Conservation (phyloP, 768 basidiomycete species). For the Dendrothele bispora region DNA sequence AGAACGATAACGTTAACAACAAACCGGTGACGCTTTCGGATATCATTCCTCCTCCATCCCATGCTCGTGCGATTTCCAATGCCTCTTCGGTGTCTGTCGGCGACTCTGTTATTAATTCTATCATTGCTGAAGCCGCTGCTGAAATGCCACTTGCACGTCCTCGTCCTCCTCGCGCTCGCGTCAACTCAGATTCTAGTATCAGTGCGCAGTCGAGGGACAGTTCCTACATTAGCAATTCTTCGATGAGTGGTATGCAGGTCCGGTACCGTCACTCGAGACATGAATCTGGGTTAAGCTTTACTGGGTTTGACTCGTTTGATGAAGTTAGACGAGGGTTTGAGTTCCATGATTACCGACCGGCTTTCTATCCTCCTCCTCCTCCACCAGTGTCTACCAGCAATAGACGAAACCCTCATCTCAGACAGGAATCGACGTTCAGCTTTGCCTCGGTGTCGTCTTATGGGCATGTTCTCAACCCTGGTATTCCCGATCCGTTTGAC, state of each 20-base stretch:
- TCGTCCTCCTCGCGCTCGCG: too few species aligned
- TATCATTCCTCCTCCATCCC: conserved; percentile 67
- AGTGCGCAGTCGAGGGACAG: conserved; percentile 27
- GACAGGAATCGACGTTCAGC: conserved; percentile 64
- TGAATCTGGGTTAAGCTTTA: conserved; percentile 63
- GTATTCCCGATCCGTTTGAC: conserved; percentile 72
- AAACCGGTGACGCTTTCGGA: conserved; percentile 64
- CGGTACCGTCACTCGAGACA: conserved; percentile 35
- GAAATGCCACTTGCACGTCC: conserved; percentile 28
- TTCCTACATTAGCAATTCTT: conserved; percentile 15
- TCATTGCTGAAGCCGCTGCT: conserved; percentile 50
- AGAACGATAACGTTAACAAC: too few species aligned
- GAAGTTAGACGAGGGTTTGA: conserved; percentile 82
- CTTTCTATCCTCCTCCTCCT: conserved; percentile 60
- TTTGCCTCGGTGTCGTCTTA: conserved; percentile 82
- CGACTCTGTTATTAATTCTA: conserved; percentile 54
- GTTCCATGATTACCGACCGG: conserved; percentile 59
- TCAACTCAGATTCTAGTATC: conserved; percentile 47
- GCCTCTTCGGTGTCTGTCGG: conserved; percentile 40
- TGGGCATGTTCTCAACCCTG: conserved; percentile 63
- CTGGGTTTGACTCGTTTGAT: conserved; percentile 72
- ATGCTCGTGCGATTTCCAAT: conserved; percentile 48
- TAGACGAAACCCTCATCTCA: conserved; percentile 38
- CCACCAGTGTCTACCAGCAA: conserved; percentile 17
- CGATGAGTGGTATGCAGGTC: conserved; percentile 24